Percentiles rank a stretch among this genome's conserved stretches.
These are phyloP conservation scores for Drechslera avenae DNA, from an alignment of 2,329 filamentous ascomycete species.

Conservation along the genomic window DNA sequence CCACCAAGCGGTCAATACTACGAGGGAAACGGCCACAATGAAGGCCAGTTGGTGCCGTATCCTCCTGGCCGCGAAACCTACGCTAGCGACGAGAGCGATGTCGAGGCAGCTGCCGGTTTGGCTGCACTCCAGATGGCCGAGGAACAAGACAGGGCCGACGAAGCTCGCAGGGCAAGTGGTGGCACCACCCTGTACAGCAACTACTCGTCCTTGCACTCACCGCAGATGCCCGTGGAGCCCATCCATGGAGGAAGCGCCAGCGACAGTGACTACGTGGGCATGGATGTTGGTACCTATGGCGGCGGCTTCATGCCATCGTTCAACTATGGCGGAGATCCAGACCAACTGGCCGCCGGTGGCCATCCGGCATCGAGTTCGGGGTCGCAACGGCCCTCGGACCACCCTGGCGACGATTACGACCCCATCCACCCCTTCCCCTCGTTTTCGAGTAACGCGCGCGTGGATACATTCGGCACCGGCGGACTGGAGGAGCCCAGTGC, in stretches of 20 bases:
- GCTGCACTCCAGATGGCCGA: conserved; percentile 85
- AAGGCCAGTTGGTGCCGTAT: conserved; percentile 50
- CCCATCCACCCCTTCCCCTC: conserved; percentile 63
- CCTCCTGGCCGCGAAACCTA: conserved; percentile 35
- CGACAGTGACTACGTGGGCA: conserved; percentile 72
- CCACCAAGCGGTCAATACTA: conserved; percentile 43
- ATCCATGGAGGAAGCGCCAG: conserved; percentile 45
- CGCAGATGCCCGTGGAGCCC: conserved; percentile 48
- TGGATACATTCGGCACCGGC: conserved; percentile 90
- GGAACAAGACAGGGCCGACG: conserved; percentile 69
- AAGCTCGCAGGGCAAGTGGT: conserved; percentile 63
- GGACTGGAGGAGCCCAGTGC: conserved; percentile 76
- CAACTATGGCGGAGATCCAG: conserved; percentile 63
- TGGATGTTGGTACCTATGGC: conserved; percentile 76
- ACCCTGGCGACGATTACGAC: conserved; percentile 51
- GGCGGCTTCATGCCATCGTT: conserved; percentile 70
- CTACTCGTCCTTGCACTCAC: conserved; percentile 49
- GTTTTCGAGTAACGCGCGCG: conserved; percentile 66
- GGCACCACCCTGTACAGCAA: conserved; percentile 59
- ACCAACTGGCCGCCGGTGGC: conserved; percentile 46
- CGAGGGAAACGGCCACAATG: conserved; percentile 53
- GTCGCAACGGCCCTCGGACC: conserved; percentile 52
- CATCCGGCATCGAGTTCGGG: conserved; percentile 52
- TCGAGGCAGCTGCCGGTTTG: conserved; percentile 82
- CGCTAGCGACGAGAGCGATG: conserved; percentile 76